phyloP scores from a whole-genome alignment of 805 yeast species.

The Lipomyces yamadae region DNA sequence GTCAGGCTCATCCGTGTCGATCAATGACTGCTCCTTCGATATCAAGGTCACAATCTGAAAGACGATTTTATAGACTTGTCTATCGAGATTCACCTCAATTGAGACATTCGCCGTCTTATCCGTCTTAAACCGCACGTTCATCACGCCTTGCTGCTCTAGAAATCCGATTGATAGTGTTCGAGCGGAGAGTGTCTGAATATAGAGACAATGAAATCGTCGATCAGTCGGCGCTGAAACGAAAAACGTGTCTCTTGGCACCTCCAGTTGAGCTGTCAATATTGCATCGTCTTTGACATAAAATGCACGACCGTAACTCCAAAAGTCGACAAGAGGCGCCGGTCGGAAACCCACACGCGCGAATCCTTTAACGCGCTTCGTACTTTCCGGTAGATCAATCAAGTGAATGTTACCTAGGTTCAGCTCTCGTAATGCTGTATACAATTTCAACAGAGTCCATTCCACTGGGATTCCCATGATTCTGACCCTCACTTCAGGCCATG shows the following conservation, averaged over 20 bases:
- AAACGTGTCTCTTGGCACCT: background rate
- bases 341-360: slow-evolving; percentile 1
- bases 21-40: background rate
- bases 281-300: background rate
- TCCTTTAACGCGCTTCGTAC: background rate
- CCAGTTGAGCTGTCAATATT: slow-evolving; percentile 1
- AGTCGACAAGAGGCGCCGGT: slow-evolving; percentile 1
- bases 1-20: background rate
- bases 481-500: slow-evolving; percentile 5
- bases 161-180: background rate
- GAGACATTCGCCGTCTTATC: background rate
- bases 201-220: background rate
- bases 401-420: background rate
- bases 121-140: slow-evolving; percentile 5
- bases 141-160: background rate
- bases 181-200: background rate
- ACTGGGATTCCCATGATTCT: slow-evolving; percentile 1
- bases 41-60: slow-evolving; percentile 4
- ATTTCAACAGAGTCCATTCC: background rate
- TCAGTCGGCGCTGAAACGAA: background rate
- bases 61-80: background rate
- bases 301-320: background rate
- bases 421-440: background rate
- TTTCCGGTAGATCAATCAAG: slow-evolving; percentile 4
- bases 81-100: background rate